These are phyloP conservation scores for Trichoderma aggressivum DNA, from an alignment of 2,329 filamentous ascomycete genomes.

Conservation along the genomic window DNA sequence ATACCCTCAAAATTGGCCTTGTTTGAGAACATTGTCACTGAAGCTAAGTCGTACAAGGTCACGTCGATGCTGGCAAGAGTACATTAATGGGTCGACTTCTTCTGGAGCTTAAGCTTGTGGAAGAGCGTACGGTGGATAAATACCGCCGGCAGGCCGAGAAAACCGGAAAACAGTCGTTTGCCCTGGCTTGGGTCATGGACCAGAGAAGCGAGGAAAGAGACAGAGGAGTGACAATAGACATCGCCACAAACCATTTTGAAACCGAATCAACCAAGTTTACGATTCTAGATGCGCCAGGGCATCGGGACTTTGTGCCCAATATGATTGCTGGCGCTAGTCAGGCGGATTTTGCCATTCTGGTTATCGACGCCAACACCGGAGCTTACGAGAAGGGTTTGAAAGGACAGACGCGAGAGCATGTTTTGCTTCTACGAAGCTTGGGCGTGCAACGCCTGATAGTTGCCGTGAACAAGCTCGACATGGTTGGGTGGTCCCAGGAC, in stretches of 20 bases:
- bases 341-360: constrained; percentile 91
- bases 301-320: constrained; percentile 94
- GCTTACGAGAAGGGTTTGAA: constrained; percentile 92
- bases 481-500: constrained; percentile 74
- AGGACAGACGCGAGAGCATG: constrained; percentile 92
- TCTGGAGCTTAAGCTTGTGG: constrained; percentile 82
- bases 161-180: constrained; percentile 92
- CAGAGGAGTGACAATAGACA: constrained; percentile 92
- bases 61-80: constrained; percentile 96
- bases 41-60: constrained; percentile 56
- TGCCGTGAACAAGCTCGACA: constrained; percentile 93
- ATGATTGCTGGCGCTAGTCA: constrained; percentile 98
- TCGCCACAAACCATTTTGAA: constrained; percentile 91
- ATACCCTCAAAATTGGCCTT: not conserved
- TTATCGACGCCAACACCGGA: constrained; percentile 85
- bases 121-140: constrained; percentile 83
- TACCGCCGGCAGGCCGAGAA: constrained; percentile 85
- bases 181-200: constrained; percentile 94
- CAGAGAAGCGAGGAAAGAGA: constrained; percentile 84
- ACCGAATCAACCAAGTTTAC: constrained; percentile 85
- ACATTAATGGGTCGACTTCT: constrained; percentile 95
- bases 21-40: not conserved
- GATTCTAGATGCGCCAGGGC: constrained; percentile 91
- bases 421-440: constrained; percentile 82
- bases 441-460: constrained; percentile 86